Base-by-base conservation (phyloP, 352 stramenopile species). In the Globisporangium polare region DNA sequence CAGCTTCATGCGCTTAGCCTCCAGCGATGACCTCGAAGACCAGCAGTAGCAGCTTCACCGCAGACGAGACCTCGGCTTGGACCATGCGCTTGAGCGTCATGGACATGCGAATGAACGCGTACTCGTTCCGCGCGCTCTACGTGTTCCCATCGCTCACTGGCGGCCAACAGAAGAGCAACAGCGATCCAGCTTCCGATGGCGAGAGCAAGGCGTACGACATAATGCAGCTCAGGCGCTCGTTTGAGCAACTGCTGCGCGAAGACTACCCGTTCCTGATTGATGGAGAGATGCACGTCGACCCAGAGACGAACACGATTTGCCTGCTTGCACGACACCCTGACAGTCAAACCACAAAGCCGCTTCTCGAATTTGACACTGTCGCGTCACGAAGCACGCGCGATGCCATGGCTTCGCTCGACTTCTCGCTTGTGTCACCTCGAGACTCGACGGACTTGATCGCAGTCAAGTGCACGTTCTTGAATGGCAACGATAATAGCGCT, bases 121-220 rank as follows among this genome's bases (percentile, higher is more conserved):
- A 62, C 45, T 46, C 56, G 39, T 64, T 64, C 52, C 52, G 31
- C 17, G 56, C 50, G 18, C 42, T 67, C 12, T 67, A 47, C 56
- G 22, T 64, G 24, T 67, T 67, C 15, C 62, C 62, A 22, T 7
- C 49, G 13, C 22, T 15, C 9, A 8, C 22, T 20, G 33, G 3
- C 20, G 8, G 46, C 3, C 24, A 20, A 1, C n/a, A 49, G 15
- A 27, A 45, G 13, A 8, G 7, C 27, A 41, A 3, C 41, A 31
- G 12, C 29, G 24, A 41, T 5, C n/a, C 20, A 31, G 20, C 20
- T 29, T 7, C 10, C n/a, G 26, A 31, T 8, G 10, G 4, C 6
- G 26, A 39, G 47, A 39, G 10, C 29, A 46, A 35, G 18, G 17
- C 26, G 29, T 39, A 31, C 42, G 49, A 63, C 37, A 20, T 53